Evolutionary conservation across 306 rosid genomes (phyloP).

Genomic region (Cucurbita maxima): DNA sequence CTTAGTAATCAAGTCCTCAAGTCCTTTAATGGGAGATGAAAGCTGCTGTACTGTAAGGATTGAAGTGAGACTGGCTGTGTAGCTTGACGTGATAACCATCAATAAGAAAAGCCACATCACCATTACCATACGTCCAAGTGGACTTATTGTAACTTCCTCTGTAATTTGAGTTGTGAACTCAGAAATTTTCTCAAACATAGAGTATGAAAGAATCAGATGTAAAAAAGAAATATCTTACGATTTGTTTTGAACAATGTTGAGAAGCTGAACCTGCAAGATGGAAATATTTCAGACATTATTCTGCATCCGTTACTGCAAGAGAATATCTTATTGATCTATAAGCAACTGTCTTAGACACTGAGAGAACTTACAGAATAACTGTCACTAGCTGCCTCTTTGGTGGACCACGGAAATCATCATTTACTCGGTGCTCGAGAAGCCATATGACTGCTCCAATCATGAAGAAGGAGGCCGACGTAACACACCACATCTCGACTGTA

Average conservation of each 20-base stretch:
- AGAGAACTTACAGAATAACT: conserved; percentile 49
- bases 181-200: neutral
- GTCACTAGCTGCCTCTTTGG: conserved; percentile 71
- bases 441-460: conserved; percentile 70
- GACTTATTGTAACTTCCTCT: conserved; percentile 67
- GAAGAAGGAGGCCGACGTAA: conserved; percentile 54
- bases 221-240: conserved; percentile 38
- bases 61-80: conserved; percentile 88
- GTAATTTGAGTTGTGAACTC: conserved; percentile 20
- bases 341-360: neutral
- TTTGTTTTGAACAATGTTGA: conserved; percentile 80
- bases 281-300: conserved; percentile 22
- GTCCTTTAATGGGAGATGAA: conserved; percentile 73
- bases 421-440: conserved; percentile 90
- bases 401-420: conserved; percentile 82
- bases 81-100: conserved; percentile 92
- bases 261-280: conserved; percentile 86
- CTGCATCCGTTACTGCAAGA: neutral
- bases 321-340: neutral
- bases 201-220: neutral
- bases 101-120: conserved; percentile 82
- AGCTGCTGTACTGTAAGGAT: conserved; percentile 90
- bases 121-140: conserved; percentile 89
- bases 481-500: conserved; percentile 78
- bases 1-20: conserved; percentile 68